Evolutionary conservation across 1,284 basidiomycete genomes (phyloP), one percentile per base, ranked within the genome.

Genomic region (Ustilago xerochloae): DNA sequence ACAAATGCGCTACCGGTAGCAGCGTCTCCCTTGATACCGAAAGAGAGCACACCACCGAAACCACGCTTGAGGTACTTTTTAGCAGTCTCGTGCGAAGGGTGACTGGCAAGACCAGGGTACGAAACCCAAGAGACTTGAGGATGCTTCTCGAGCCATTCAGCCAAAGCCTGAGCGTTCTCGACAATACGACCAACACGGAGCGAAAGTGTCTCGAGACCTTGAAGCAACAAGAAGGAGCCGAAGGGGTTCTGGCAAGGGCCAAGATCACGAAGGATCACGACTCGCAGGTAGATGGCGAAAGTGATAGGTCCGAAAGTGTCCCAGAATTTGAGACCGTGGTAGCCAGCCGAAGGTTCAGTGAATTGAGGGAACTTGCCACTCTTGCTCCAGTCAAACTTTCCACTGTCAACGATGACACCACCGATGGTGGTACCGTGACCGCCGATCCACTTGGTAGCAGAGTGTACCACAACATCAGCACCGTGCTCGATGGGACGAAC

Each of bases 401-500:
- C 93, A 24, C 89, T 88, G 83, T 93, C 93, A 56, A 94, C 84
- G 67, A 95, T 87, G 20, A 94, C 90, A 63, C 93, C 93, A 6
- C 88, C 93, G 52, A 95, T 93, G 26, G 92, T 93, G 2, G 91
- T 94, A 61, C 93, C 93, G 82, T 93, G 93, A 0, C 93, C 92
- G 29, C 92, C 91, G 53, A 94, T 93, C 93, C 93, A 94, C 84
- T 95, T 94, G 4, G 93, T 94, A 0, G 92, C 92, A 63, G 90
- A 91, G 86, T 94, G 91, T 7, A 93, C 91, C 88, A 94, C 88
- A 61, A 95, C 92, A 80, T 95, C 91, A 43, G 92, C 93, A 26
- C 93, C 93, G 70, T 90, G 88, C 26, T 91, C 88, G 61, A 94
- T 90, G 10, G 93, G 92, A 4, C 88, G 87, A 57, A 91, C 84